Evolutionary conservation across 2,329 filamentous ascomycete species (phyloP), one percentile per base, ranked within the genome.

Genomic region (Coniochaeta sp.): DNA sequence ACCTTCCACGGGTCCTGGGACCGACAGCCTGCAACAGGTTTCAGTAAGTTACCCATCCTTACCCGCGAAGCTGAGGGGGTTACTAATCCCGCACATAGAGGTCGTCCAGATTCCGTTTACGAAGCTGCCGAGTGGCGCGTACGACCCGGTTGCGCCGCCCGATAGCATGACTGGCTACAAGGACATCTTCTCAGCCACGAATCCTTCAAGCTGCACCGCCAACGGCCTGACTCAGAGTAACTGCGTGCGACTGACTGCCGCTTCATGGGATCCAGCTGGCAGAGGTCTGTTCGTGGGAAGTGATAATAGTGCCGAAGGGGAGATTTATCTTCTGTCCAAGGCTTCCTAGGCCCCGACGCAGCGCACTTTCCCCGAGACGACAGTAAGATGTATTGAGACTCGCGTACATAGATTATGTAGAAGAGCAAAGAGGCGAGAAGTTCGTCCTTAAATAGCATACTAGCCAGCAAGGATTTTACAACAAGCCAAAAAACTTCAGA

Each of bases 151-250:
- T 1, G 69, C 68, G 2, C 63, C 68, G 1, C 60, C 65, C 31
- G 68, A 70, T 62, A 69, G 66, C 59, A 67, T 66, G 65, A 69
- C 62, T 38, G 69, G 69, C 16, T 71, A 71, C 66, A 66, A 59
- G 38, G 69, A 71, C 59, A 67, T 71, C 59, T 70, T 67, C 62
- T 59, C 60, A 44, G 60, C 68, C 7, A 58, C 63, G 3, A 70
- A 67, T 62, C 67, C 68, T 17, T 62, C 63, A 24, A 65, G 64
- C 56, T 71, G 69, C 65, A 68, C 67, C 3, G 70, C 71, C 43
- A 72, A 72, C 58, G 71, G 72, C 8, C 62, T 74, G 58, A 74
- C 73, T 6, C 61, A 65, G 65, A 74, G 72, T 62, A 74, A 69
- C 62, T 74, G 73, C 66, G 68, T 72, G 64, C 64, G 72, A 0